phyloP scores from a whole-genome alignment of 352 stramenopile species.

The Phytophthora multivora region DNA sequence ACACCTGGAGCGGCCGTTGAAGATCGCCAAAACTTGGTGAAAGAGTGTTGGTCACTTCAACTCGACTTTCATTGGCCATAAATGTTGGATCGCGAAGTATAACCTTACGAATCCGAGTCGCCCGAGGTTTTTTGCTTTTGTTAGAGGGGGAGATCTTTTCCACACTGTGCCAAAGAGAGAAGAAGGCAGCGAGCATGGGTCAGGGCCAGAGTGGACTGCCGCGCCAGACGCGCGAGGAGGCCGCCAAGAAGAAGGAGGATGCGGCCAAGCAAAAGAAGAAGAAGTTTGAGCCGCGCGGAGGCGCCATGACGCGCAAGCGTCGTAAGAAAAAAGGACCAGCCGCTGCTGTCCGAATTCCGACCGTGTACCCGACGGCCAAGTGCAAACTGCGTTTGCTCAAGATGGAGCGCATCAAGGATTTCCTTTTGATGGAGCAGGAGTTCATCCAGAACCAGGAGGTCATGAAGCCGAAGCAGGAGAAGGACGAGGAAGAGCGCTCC shows the following conservation, averaged over 20 bases:
- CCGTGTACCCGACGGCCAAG: slow-evolving; percentile 97
- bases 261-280: slow-evolving; percentile 93
- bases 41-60: slow-evolving; percentile 35
- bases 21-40: slow-evolving; percentile 2
- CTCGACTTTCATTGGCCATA: slow-evolving; percentile 10
- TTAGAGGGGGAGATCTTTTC: slow-evolving; percentile 34
- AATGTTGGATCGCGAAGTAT: background rate
- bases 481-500: slow-evolving; percentile 98
- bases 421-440: slow-evolving; percentile 99
- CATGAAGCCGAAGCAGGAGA: slow-evolving; percentile 99
- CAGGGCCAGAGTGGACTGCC: slow-evolving; percentile 87
- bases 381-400: slow-evolving; percentile 99
- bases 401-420: slow-evolving; percentile 99
- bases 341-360: slow-evolving; percentile 88
- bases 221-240: slow-evolving; percentile 78
- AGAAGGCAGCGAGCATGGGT: slow-evolving; percentile 55
- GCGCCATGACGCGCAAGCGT: slow-evolving; percentile 85
- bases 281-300: slow-evolving; percentile 91
- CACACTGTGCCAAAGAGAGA: slow-evolving; percentile 6
- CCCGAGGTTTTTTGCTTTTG: slow-evolving; percentile 14
- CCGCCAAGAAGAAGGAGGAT: slow-evolving; percentile 92
- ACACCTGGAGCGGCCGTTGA: background rate
- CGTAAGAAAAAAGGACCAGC: slow-evolving; percentile 94
- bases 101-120: slow-evolving; percentile 6
- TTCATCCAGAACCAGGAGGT: slow-evolving; percentile 99